phyloP scores from a whole-genome alignment of 106 monocot genomes.

The Dioscorea dumetorum region DNA sequence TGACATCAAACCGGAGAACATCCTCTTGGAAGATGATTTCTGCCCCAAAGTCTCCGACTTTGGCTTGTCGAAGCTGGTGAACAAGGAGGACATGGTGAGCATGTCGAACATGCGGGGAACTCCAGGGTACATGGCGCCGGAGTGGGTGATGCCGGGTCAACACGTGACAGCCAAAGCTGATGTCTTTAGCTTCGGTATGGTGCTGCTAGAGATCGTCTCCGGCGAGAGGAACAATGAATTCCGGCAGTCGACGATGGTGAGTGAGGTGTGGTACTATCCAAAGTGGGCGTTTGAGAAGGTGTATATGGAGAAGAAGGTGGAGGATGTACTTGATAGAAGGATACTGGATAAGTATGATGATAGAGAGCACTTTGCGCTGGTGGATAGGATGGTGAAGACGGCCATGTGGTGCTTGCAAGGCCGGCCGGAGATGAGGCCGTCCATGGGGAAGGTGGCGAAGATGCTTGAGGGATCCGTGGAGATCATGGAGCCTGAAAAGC shows the following conservation, averaged over 20 bases:
- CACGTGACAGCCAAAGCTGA: constrained; percentile 88
- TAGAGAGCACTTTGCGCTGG: constrained; percentile 17
- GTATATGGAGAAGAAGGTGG: constrained; percentile 57
- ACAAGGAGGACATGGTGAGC: constrained; percentile 60
- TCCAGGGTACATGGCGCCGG: constrained; percentile 84
- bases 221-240: constrained; percentile 46
- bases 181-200: constrained; percentile 82
- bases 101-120: constrained; percentile 66
- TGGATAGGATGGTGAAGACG: constrained; percentile 85
- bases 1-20: constrained; percentile 91
- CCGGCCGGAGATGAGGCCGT: constrained; percentile 54
- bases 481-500: constrained; percentile 56
- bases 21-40: constrained; percentile 71
- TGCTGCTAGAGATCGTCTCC: constrained; percentile 70
- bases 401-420: constrained; percentile 91
- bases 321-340: constrained; percentile 45
- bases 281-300: constrained; percentile 84
- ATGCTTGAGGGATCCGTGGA: constrained; percentile 87
- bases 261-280: constrained; percentile 78
- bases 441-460: constrained; percentile 90
- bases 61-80: constrained; percentile 65
- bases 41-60: constrained; percentile 90
- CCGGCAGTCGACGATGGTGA: constrained; percentile 31
- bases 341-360: constrained; percentile 36
- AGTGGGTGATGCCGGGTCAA: constrained; percentile 55